Conservation (phyloP, 1,284 basidiomycete species). For the Retiboletus fuscus region DNA sequence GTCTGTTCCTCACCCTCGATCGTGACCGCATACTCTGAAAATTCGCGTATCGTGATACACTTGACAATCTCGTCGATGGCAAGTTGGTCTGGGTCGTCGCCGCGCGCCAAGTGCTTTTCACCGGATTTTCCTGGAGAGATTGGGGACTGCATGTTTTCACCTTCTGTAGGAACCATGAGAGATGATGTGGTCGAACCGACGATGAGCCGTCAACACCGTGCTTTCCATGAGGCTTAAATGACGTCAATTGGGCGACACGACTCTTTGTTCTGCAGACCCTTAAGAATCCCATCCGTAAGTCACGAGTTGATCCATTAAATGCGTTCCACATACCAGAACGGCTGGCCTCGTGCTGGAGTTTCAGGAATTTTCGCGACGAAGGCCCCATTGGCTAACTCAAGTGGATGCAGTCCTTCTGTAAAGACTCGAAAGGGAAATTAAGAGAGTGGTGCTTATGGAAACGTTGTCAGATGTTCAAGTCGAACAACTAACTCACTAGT, state of each 20-base stretch:
- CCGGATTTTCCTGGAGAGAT: slow-evolving; percentile 1
- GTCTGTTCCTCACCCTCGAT: slow-evolving; percentile 78
- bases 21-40: slow-evolving; percentile 69
- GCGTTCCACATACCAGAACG: neutral
- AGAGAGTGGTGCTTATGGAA: too few relatives aligned
- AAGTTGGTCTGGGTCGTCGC: slow-evolving; percentile 14
- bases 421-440: too few relatives aligned
- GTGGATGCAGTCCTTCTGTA: too few relatives aligned
- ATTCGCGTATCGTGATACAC: slow-evolving; percentile 55
- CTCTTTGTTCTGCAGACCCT: neutral
- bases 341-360: neutral
- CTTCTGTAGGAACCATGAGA: slow-evolving; percentile 24
- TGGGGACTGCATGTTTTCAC: slow-evolving; percentile 5
- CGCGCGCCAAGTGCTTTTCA: slow-evolving; percentile 15
- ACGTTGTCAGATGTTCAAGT: too few relatives aligned
- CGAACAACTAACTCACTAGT: too few relatives aligned
- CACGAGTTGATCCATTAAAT: slow-evolving; percentile 5
- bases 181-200: neutral
- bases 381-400: too few relatives aligned
- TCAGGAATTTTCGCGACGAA: neutral
- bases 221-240: neutral
- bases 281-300: neutral
- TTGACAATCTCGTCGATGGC: slow-evolving; percentile 34
- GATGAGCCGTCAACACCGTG: neutral
- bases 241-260: neutral